Evolutionary conservation across 2,329 filamentous ascomycete species (phyloP), one percentile per base, ranked within the genome.

Genomic region (Aspergillus carbonarius): DNA sequence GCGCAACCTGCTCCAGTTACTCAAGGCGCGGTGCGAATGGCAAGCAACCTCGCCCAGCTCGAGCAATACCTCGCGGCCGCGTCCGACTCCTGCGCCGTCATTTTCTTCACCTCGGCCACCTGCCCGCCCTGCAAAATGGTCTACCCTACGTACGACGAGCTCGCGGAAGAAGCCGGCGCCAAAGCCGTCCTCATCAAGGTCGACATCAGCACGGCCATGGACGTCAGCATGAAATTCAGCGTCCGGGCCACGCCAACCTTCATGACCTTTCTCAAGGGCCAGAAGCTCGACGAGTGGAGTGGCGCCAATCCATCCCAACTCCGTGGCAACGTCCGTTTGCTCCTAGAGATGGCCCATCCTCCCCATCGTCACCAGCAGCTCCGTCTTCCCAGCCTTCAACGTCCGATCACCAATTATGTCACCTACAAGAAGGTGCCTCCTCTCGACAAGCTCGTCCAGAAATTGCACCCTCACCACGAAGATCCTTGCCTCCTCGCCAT

Each of bases 101-200:
- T 97, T 57, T 97, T 97, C 80, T 98, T 98, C 78, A 97, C 93
- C 0, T 96, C 91, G 3, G 85, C 89, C 2, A 95, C 88, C 2
- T 97, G 93, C 70, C 84, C 86, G 0, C 92, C 93, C 0, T 97
- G 93, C 82, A 93, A 90, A 73, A 77, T 86, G 15, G 83, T 93
- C 2, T 96, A 96, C 68, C 91, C 93, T 1, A 76, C 88, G 0
- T 98, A 91, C 68, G 89, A 96, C 60, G 82, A 91, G 63, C 80
- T 97, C 0, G 92, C 93, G 1, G 85, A 83, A 25, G 89, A 96
- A 70, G 82, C 88, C 27, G 88, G 84, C 1, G 78, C 83, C 32
- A 88, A 88, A 65, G 88, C 86, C 3, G 78, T 85, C 0, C 83
- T 97, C 49, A 87, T 97, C 76, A 95, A 96, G 70, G 86, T 96